Base-by-base conservation (phyloP, 2,329 filamentous ascomycete species). In the Chalaropsis thielavioides region DNA sequence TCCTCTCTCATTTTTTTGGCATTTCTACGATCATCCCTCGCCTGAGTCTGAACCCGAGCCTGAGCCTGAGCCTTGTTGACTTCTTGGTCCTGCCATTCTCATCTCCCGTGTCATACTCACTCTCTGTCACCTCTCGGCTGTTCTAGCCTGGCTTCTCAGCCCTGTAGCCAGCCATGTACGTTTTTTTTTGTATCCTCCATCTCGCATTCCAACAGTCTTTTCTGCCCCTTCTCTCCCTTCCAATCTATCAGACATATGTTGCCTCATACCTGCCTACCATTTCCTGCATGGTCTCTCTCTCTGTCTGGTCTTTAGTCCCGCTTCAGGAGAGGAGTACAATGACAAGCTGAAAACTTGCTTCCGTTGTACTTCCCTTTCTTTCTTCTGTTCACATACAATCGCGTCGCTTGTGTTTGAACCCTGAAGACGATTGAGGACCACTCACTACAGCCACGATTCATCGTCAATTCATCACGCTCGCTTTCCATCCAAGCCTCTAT, bases 121-220 rank as follows among this genome's bases (percentile, higher is more conserved):
- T 62, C 17, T 63, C 24, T 6, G 59, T 61, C 24, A 51, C 19
- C 24, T 41, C 63, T 27, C 58, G 17, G 49, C 38, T 61, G 63
- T 51, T 56, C 58, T 49, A 40, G 54, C 60, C 31, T 61, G 44
- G 22, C 22, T 35, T 17, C 17, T 59, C 62, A 64, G 62, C 62
- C 62, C 62, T 64, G 62, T 59, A 64, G 62, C 62, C 62, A 59
- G 51, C 40, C 62, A 64, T 64, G 62, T 64, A 58, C 51, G 62
- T 64, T 58, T 44, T 64, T 58, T 44, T 22, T 59, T 43, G n/a
- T 64, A 40, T 54, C 31, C 24, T 54, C 40, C 61, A 56, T 54
- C 51, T 44, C n/a, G 46, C 17, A 64, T 59, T 51, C 43, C 31
- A 62, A 15, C 27, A 13, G 15, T 38, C 54, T 19, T 58, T 58